These are phyloP conservation scores for Lasiodiplodia hormozganensis DNA, from an alignment of 2,329 filamentous ascomycete species.

Conservation along the genomic window DNA sequence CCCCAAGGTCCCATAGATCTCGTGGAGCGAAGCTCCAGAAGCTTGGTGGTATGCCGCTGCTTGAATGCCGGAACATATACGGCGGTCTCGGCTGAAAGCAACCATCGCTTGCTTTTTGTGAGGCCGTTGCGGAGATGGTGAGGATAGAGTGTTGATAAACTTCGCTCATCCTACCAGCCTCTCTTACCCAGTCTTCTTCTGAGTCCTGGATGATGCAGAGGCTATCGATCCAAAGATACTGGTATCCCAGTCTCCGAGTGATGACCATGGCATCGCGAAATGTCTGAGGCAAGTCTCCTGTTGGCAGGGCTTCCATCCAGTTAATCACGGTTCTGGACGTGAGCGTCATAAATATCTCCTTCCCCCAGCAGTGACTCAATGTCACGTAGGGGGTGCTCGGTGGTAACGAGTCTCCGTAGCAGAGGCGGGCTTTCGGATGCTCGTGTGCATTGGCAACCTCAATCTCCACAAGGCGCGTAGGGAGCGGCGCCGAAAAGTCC, in stretches of 20 bases:
- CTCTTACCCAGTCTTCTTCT: constrained; percentile 21
- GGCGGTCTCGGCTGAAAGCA: constrained; percentile 3
- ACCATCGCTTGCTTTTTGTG: background rate
- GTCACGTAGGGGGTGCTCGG: background rate
- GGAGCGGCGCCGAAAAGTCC: background rate
- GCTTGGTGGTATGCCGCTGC: background rate
- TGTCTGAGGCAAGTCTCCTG: constrained; percentile 5
- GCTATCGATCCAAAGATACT: constrained; percentile 32
- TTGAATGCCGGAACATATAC: background rate
- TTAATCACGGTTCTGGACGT: background rate
- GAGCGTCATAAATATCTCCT: background rate
- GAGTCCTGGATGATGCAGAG: constrained; percentile 33
- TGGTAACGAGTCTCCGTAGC: background rate
- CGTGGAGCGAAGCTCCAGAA: constrained; percentile 16
- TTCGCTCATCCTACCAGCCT: constrained; percentile 16
- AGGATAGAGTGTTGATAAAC: constrained; percentile 11
- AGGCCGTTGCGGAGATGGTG: constrained; percentile 11
- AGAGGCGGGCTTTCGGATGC: background rate
- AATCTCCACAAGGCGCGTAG: constrained; percentile 8
- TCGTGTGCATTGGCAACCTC: background rate
- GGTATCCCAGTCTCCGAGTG: constrained; percentile 4
- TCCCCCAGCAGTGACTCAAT: constrained; percentile 17
- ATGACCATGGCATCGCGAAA: constrained; percentile 30
- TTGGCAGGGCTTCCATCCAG: background rate
- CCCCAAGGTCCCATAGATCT: constrained; percentile 15